A percentile compares a stretch with the other conserved stretches of the same genome.
Evolutionary conservation across 1,139 yeast species (phyloP).

Genomic region (Magnusiomyces suaveolens): DNA sequence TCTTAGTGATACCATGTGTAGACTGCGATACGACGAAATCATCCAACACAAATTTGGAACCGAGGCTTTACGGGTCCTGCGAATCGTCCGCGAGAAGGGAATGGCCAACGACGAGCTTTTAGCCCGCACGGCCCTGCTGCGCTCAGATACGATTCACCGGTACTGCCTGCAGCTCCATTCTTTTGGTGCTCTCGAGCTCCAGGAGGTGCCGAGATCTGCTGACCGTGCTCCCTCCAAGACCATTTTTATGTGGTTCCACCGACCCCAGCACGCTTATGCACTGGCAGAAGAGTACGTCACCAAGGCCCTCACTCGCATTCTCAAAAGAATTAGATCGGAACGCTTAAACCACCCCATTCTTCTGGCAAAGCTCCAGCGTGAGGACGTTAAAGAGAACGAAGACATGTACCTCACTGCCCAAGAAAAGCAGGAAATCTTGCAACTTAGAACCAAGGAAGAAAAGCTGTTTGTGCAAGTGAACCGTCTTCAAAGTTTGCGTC

Average conservation of each 20-base stretch:
- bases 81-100: conserved; percentile 57
- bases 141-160: conserved; percentile 63
- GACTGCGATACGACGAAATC: conserved; percentile 50
- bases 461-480: conserved; percentile 28
- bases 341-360: conserved; percentile 57
- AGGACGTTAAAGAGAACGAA: conserved; percentile 81
- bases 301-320: conserved; percentile 58
- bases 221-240: conserved; percentile 91
- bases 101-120: conserved; percentile 81
- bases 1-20: conserved; percentile 37
- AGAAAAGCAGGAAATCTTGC: conserved; percentile 62
- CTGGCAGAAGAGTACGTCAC: conserved; percentile 47
- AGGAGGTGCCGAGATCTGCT: conserved; percentile 86
- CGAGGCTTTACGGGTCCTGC: conserved; percentile 52
- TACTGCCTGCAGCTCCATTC: conserved; percentile 31
- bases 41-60: conserved; percentile 39
- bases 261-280: conserved; percentile 42
- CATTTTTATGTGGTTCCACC: conserved; percentile 69
- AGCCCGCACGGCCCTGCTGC: conserved; percentile 63
- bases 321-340: conserved; percentile 47
- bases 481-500: conserved; percentile 31
- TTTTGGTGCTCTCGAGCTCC: conserved; percentile 40
- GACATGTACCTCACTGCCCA: conserved; percentile 61
- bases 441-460: conserved; percentile 35
- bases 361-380: conserved; percentile 72